Evolutionary conservation across 768 basidiomycete genomes (phyloP), one percentile per base, ranked within the genome.

Genomic region (Tulasnella sp.): DNA sequence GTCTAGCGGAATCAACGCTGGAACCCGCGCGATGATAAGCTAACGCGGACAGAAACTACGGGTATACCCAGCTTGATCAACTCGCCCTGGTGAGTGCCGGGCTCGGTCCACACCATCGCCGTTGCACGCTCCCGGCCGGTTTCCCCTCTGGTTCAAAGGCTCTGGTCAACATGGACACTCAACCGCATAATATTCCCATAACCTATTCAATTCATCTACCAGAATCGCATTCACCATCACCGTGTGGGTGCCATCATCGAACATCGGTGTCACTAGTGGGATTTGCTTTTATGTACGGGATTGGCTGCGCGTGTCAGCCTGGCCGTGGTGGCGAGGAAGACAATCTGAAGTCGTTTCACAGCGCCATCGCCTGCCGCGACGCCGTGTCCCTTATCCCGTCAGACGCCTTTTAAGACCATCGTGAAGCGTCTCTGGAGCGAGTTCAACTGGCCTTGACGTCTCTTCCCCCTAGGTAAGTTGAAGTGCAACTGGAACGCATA

Each of bases 301-400:
- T 31, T 68, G 34, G 31, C 24, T 68, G 62, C 27, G 34, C 12
- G 62, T 27, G 34, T 68, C 31, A 68, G 21, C 52, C 52, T 68
- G 34, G 36, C 34, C 31, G 31, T 18, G 31, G 62, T 27, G 62
- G 62, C 62, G 62, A 27, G 62, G 62, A 68, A 27, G 27, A 27
- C 31, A 68, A 36, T 18, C 6, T 68, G 62, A 68, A 68, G 27
- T 14, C 62, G 62, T 68, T 68, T 68, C 62, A 68, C 62, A 36
- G 62, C 34, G 62, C 62, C 62, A 68, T 68, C 62, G 62, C 62
- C 36, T 68, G 62, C 62, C 62, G 62, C 62, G 34, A 68, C 62
- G 36, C 27, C 62, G 36, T 6, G 62, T 9, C 62, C 62, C 31
- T 36, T 0, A 31, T 34, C 14, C 62, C 62, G 62, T 34, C 31